Evolutionary conservation across 2,329 filamentous ascomycete species (phyloP).

Genomic region (Aspergillus brasiliensis): DNA sequence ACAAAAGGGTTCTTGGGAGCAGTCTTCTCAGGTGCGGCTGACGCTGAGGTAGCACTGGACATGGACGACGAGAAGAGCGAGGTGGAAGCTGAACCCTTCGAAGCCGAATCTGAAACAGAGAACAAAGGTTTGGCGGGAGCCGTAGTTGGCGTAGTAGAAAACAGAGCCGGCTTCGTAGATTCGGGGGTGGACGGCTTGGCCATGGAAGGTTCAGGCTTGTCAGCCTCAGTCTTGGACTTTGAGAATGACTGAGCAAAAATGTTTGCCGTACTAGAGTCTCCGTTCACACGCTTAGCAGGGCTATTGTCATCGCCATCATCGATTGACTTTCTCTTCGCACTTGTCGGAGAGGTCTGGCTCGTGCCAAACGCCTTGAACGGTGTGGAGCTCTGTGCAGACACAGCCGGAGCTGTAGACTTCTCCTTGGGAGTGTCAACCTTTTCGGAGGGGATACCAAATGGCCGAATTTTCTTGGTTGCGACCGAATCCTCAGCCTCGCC

Average conservation of each 20-base stretch:
- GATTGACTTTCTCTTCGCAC: constrained; percentile 23
- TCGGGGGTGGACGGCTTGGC: constrained; percentile 24
- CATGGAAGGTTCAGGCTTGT: constrained; percentile 8
- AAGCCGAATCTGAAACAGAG: constrained; percentile 12
- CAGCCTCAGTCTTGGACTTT: constrained; percentile 23
- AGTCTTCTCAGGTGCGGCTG: constrained; percentile 9
- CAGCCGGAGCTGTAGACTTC: not conserved
- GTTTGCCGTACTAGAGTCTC: constrained; percentile 31
- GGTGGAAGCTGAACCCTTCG: constrained; percentile 12
- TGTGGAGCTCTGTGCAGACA: constrained; percentile 10
- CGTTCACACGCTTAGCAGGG: constrained; percentile 24
- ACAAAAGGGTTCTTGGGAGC: constrained; percentile 24
- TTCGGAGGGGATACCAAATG: constrained; percentile 9
- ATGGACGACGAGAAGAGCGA: constrained; percentile 16
- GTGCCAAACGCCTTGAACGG: constrained; percentile 24
- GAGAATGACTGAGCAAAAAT: constrained; percentile 36
- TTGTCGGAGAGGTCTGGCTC: constrained; percentile 10
- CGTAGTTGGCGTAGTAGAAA: constrained; percentile 25
- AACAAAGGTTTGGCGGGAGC: constrained; percentile 27
- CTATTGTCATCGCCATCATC: constrained; percentile 20
- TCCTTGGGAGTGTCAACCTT: not conserved
- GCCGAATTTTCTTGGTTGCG: constrained; percentile 28
- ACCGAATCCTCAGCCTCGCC: constrained; percentile 20
- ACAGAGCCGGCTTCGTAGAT: constrained; percentile 17
- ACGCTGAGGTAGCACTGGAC: constrained; percentile 17